Evolutionary conservation across 768 basidiomycete genomes (phyloP).

Genomic region (Chalciporus sphaerocephalus): DNA sequence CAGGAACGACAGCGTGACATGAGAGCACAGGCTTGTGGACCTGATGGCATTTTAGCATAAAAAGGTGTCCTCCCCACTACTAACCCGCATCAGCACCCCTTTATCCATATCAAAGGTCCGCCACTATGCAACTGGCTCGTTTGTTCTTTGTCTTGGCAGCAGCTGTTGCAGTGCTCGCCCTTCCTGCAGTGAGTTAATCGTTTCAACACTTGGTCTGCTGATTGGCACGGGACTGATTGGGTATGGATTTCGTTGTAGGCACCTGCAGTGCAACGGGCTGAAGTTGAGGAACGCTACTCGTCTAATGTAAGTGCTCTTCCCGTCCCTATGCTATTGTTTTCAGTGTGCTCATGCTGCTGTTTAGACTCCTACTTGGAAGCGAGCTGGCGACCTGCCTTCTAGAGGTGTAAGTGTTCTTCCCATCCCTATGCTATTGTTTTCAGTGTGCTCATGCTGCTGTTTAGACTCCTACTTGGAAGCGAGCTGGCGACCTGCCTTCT

Average conservation of each 20-base stretch:
- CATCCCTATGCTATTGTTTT: too few species aligned
- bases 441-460: too few species aligned
- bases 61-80: neutral
- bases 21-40: neutral
- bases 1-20: neutral
- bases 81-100: neutral
- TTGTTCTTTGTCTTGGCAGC: neutral
- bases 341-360: too few species aligned
- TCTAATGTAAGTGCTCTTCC: too few species aligned
- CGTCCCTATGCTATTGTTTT: too few species aligned
- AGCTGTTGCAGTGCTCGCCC: neutral
- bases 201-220: neutral
- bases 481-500: too few species aligned
- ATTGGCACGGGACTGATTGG: neutral
- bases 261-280: neutral
- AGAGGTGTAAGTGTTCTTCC: too few species aligned
- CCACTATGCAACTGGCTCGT: neutral
- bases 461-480: too few species aligned
- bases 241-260: neutral
- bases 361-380: too few species aligned
- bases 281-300: neutral
- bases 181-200: neutral
- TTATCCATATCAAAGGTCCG: neutral
- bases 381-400: too few species aligned
- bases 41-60: neutral